A percentile compares a stretch with the other conserved stretches of the same genome.
Conservation (phyloP, 1,284 basidiomycete genomes). For the Clitocybe nebularis region DNA sequence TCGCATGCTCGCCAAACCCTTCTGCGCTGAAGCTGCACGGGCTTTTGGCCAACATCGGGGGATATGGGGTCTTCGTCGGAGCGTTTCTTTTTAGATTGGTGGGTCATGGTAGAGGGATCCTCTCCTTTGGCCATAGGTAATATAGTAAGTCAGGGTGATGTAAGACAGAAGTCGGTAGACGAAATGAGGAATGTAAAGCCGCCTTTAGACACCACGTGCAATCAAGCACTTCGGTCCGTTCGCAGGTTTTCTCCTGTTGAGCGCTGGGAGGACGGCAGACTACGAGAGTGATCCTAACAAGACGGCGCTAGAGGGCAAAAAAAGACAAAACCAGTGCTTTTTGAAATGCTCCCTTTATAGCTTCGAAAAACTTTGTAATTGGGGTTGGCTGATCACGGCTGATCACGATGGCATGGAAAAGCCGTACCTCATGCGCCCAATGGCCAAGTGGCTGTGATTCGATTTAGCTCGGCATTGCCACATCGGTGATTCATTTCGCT, state of each 20-base stretch:
- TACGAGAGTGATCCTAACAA: slow-evolving; percentile 10
- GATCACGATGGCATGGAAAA: slow-evolving; percentile 12
- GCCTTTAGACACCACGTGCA: slow-evolving; percentile 17
- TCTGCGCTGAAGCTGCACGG: slow-evolving; percentile 70
- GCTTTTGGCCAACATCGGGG: slow-evolving; percentile 56
- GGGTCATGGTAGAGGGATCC: slow-evolving; percentile 45
- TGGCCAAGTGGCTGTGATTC: slow-evolving; percentile 9
- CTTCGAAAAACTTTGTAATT: slow-evolving; percentile 13
- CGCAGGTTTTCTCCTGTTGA: neutral
- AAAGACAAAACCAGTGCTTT: neutral
- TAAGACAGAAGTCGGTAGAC: slow-evolving; percentile 20
- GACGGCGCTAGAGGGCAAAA: slow-evolving; percentile 7
- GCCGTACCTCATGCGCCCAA: slow-evolving; percentile 13
- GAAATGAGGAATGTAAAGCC: slow-evolving; percentile 13
- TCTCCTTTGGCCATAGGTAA: slow-evolving; percentile 44
- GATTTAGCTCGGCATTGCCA: slow-evolving; percentile 7
- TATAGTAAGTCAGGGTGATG: slow-evolving; percentile 20
- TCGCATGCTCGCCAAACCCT: slow-evolving; percentile 82
- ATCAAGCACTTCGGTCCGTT: slow-evolving; percentile 14
- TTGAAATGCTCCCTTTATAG: slow-evolving; percentile 14
- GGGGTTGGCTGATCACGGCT: slow-evolving; percentile 7
- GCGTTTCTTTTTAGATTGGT: slow-evolving; percentile 69
- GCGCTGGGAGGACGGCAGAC: neutral
- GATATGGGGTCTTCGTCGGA: slow-evolving; percentile 53
- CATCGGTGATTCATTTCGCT: slow-evolving; percentile 2